Conservation (phyloP, 2,329 filamentous ascomycete genomes). For the Fusarium oxysporum region DNA sequence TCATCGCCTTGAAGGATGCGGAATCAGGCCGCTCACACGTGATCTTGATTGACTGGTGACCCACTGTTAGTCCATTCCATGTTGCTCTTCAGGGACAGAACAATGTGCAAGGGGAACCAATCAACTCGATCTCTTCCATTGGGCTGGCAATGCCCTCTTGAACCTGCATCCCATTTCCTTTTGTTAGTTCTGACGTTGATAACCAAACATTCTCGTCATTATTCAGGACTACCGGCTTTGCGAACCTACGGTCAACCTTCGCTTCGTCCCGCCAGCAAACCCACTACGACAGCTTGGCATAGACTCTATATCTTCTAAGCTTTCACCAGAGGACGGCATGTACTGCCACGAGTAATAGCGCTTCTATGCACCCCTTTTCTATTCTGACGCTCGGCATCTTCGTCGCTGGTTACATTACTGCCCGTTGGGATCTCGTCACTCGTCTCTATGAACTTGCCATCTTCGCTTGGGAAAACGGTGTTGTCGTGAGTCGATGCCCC, state of each 20-base stretch:
- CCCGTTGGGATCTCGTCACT: slow-evolving; percentile 98
- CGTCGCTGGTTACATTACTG: slow-evolving; percentile 99
- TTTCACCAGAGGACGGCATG: slow-evolving; percentile 54
- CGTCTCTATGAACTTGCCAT: slow-evolving; percentile 96
- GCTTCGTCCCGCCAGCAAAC: slow-evolving; percentile 34
- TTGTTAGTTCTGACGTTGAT: not conserved
- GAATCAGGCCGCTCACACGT: slow-evolving; percentile 32
- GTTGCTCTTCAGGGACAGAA: slow-evolving; percentile 24
- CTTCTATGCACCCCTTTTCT: slow-evolving; percentile 97
- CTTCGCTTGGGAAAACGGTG: slow-evolving; percentile 98
- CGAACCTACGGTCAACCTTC: slow-evolving; percentile 8
- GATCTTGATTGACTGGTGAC: slow-evolving; percentile 16
- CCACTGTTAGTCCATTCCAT: slow-evolving; percentile 37
- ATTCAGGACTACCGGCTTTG: not conserved
- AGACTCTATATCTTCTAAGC: slow-evolving; percentile 25
- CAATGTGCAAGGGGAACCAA: slow-evolving; percentile 38
- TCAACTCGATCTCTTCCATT: slow-evolving; percentile 32
- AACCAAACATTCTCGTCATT: not conserved
- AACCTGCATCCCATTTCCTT: slow-evolving; percentile 1
- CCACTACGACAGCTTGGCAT: slow-evolving; percentile 41
- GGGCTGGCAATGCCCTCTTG: slow-evolving; percentile 30
- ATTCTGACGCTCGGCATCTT: slow-evolving; percentile 97
- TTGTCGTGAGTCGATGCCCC: slow-evolving; percentile 75
- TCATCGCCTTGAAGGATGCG: slow-evolving; percentile 21
- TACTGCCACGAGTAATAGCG: slow-evolving; percentile 55